phyloP scores from a whole-genome alignment of 768 basidiomycete genomes.

The Pleurotus tuber-regium region DNA sequence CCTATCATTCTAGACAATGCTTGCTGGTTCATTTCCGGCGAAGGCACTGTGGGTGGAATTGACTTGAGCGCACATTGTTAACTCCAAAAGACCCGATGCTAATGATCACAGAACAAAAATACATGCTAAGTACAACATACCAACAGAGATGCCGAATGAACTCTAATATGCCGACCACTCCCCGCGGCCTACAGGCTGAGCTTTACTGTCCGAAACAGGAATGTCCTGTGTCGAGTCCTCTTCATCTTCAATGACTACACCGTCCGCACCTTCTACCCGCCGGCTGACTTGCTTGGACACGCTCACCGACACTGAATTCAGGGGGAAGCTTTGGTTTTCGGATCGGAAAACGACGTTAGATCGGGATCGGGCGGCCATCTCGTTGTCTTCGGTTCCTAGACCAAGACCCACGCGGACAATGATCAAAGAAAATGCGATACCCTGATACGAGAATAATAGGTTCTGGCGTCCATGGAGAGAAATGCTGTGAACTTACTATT shows the following conservation, averaged over 20 bases:
- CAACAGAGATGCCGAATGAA: background rate
- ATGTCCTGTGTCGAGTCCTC: background rate
- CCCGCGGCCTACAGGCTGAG: background rate
- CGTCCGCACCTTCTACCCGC: background rate
- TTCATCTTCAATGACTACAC: background rate
- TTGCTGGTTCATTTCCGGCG: no score
- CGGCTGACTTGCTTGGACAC: slow-evolving; percentile 3
- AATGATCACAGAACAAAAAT: background rate
- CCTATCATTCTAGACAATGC: no score
- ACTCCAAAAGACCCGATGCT: no score
- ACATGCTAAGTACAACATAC: background rate
- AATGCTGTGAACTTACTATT: background rate
- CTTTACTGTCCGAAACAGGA: background rate
- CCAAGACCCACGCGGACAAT: slow-evolving; percentile 10
- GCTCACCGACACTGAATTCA: slow-evolving; percentile 1
- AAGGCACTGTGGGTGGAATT: no score
- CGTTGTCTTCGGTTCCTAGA: background rate
- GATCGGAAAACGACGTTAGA: slow-evolving; percentile 3
- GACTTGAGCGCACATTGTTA: no score
- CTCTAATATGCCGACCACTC: slow-evolving; percentile 1
- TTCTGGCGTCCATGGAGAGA: background rate
- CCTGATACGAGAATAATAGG: background rate
- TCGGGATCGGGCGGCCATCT: background rate
- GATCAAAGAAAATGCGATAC: slow-evolving; percentile 7
- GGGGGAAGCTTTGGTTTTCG: background rate